Evolutionary conservation across 2,329 filamentous ascomycete genomes (phyloP).

Genomic region (Aspergillus sp.): DNA sequence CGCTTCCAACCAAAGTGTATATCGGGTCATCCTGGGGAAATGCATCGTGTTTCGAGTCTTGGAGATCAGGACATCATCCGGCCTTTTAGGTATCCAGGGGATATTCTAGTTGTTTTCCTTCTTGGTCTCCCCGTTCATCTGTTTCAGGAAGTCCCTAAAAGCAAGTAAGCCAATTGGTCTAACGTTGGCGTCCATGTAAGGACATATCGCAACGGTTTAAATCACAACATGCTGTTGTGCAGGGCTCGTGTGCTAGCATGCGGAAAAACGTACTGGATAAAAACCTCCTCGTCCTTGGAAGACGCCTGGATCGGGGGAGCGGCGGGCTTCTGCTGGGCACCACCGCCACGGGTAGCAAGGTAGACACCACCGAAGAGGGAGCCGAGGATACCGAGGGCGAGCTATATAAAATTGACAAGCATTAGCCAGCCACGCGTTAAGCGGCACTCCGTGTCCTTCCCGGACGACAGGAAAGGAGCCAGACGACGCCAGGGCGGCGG

Average conservation of each 20-base stretch:
- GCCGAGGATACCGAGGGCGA: constrained; percentile 60
- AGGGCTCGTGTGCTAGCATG: background rate
- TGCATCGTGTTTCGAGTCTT: background rate
- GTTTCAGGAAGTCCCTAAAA: constrained; percentile 52
- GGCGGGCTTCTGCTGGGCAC: constrained; percentile 44
- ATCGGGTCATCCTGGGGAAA: background rate
- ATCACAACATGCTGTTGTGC: background rate
- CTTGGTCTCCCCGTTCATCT: constrained; percentile 49
- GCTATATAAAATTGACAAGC: constrained; percentile 41
- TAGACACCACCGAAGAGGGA: constrained; percentile 49
- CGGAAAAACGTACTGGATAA: constrained; percentile 60
- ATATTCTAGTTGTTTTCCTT: constrained; percentile 42
- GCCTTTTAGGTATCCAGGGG: constrained; percentile 4
- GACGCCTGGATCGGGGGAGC: constrained; percentile 62
- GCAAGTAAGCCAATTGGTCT: background rate
- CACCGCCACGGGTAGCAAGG: constrained; percentile 44
- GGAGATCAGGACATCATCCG: constrained; percentile 11
- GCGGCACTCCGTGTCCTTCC: background rate
- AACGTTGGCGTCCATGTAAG: background rate
- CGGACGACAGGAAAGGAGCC: background rate
- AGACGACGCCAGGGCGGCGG: constrained; percentile 20
- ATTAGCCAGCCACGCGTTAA: background rate
- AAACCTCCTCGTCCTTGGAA: constrained; percentile 68
- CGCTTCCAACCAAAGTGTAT: background rate
- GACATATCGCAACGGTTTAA: background rate